A percentile compares a stretch with the other conserved stretches of the same genome.
Evolutionary conservation across 139 green algal genomes (phyloP).

Genomic region (Raphidocelis subcapitata): DNA sequence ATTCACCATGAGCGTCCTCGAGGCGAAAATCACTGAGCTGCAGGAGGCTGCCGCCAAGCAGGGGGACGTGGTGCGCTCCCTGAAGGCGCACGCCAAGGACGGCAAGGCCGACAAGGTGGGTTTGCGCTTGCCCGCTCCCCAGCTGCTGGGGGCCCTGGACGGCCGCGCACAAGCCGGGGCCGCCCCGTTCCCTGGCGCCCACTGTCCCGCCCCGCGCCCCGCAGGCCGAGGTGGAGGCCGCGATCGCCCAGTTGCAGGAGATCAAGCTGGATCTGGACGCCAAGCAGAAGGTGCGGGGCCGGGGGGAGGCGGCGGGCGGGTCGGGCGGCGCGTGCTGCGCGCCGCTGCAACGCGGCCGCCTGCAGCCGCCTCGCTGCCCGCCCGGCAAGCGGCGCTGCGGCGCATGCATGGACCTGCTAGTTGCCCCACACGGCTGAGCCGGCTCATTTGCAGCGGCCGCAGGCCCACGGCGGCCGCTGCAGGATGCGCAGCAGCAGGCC

Average conservation of each 20-base stretch:
- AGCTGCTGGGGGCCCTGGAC: background rate
- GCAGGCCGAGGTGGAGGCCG: constrained; percentile 78
- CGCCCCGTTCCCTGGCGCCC: background rate
- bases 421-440: background rate
- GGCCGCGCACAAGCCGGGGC: background rate
- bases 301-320: background rate
- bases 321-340: background rate
- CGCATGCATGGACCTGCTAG: too few species aligned
- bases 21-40: constrained; percentile 45
- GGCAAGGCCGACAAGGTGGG: constrained; percentile 74
- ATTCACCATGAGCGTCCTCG: too few species aligned
- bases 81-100: constrained; percentile 87
- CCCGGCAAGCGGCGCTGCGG: too few species aligned
- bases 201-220: too few species aligned
- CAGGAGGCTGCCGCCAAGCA: constrained; percentile 78
- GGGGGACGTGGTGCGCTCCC: constrained; percentile 84
- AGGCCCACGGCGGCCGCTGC: background rate
- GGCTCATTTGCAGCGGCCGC: constrained; percentile 2
- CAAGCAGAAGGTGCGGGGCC: constrained; percentile 57
- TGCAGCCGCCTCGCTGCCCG: too few species aligned
- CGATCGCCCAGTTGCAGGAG: constrained; percentile 84
- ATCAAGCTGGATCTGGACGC: constrained; percentile 79
- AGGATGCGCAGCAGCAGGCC: background rate
- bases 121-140: background rate
- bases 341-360: background rate